Conservation (phyloP, 2,329 filamentous ascomycete species). For the Alternaria brassicae region DNA sequence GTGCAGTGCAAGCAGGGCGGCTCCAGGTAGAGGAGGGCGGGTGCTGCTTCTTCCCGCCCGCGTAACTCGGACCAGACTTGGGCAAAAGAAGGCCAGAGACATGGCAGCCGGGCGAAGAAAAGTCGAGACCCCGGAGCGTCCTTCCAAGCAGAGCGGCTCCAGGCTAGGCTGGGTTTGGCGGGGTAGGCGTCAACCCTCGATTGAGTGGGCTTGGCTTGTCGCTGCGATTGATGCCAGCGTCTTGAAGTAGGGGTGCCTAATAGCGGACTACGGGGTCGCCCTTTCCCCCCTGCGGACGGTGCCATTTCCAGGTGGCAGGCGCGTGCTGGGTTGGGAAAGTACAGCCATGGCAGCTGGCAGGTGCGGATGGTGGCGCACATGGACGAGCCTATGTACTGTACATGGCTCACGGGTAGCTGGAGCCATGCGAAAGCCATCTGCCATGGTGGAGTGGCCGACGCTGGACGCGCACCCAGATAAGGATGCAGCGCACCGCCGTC, state of each 20-base stretch:
- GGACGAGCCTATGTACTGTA: too few relatives aligned
- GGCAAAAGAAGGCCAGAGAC: constrained; percentile 1
- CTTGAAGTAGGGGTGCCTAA: neutral
- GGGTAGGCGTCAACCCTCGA: constrained; percentile 7
- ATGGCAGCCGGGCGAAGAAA: neutral
- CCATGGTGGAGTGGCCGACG: constrained; percentile 12
- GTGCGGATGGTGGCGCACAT: constrained; percentile 13
- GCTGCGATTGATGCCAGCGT: neutral
- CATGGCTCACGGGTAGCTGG: neutral
- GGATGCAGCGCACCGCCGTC: constrained; percentile 16
- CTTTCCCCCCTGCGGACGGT: constrained; percentile 7
- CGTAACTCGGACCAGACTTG: constrained; percentile 1
- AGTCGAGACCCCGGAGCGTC: constrained; percentile 8
- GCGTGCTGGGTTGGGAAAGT: constrained; percentile 1
- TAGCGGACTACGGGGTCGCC: neutral
- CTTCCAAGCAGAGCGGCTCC: constrained; percentile 5
- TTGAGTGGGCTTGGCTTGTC: constrained; percentile 5
- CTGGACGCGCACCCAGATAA: constrained; percentile 15
- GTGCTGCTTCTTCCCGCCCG: constrained; percentile 7
- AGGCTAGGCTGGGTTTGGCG: constrained; percentile 11
- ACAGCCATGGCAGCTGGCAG: constrained; percentile 6
- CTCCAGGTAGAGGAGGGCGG: constrained; percentile 7
- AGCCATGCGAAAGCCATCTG: constrained; percentile 6
- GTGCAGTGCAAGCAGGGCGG: constrained; percentile 18
- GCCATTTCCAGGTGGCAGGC: constrained; percentile 1